A percentile compares a stretch with the other conserved stretches of the same genome.
Evolutionary conservation across 257 asterid genomes (phyloP).

Genomic region (Ilex asprella): DNA sequence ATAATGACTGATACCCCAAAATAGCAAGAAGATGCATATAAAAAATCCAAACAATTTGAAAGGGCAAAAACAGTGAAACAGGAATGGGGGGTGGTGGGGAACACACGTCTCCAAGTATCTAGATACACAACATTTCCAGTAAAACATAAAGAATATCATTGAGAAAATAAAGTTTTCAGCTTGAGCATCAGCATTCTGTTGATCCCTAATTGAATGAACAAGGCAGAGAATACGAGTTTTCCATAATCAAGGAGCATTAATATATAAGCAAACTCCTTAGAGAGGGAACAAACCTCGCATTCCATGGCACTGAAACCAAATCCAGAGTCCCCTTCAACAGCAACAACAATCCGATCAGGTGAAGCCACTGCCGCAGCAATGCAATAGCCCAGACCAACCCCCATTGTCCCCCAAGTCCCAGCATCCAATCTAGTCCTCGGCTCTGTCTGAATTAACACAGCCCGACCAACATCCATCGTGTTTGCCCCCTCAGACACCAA

Average conservation of each 20-base stretch:
- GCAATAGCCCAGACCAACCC: slow-evolving; percentile 95
- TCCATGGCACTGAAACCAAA: slow-evolving; percentile 98
- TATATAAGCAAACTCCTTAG: not conserved
- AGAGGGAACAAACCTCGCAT: slow-evolving; percentile 58
- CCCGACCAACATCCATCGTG: slow-evolving; percentile 85
- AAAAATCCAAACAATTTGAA: too few species aligned
- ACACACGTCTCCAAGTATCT: too few species aligned
- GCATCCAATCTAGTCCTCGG: slow-evolving; percentile 95
- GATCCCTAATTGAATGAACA: not conserved
- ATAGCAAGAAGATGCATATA: too few species aligned
- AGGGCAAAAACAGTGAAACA: too few species aligned
- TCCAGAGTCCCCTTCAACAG: slow-evolving; percentile 97
- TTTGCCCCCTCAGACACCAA: slow-evolving; percentile 90
- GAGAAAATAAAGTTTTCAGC: too few species aligned
- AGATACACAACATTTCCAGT: too few species aligned
- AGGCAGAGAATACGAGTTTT: not conserved
- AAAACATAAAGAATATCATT: too few species aligned
- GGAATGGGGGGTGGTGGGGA: too few species aligned
- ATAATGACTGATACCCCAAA: too few species aligned
- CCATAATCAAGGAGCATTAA: slow-evolving; percentile 1
- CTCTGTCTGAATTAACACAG: slow-evolving; percentile 79
- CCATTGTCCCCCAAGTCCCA: slow-evolving; percentile 99
- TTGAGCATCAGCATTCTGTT: too few species aligned
- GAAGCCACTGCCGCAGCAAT: slow-evolving; percentile 93
- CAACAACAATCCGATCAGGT: slow-evolving; percentile 82